Base-by-base conservation (phyloP, 768 basidiomycete species). In the Termitomyces sp. region DNA sequence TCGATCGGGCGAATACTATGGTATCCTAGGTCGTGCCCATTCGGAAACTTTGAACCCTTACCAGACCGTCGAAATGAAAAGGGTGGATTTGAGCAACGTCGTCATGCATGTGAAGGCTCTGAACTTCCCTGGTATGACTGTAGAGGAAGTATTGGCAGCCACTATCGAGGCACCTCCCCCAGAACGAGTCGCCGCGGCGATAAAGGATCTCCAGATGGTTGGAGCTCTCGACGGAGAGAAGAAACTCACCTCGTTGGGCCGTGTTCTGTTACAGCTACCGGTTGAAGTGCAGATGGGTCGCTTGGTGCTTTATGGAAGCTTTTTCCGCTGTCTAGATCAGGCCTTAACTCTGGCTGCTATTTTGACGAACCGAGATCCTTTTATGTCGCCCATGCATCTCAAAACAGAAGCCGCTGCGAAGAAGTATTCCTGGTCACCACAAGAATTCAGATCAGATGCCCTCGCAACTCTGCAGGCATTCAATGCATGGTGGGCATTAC, bases 51-150 rank as follows among this genome's bases (percentile, higher is more conserved):
- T 98, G 45, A 77, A 83, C 50, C 80, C 89, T 26, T 87, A 96
- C 65, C 93, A 94, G 68, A 85, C 85, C 1, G 95, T 97, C 37
- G 95, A 97, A 74, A 98, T 98, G 93, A 92, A 92, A 66, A 80
- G 93, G 34, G 83, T 87, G 12, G 93, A 94, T 68, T 68, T 96
- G 61, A 90, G 84, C 63, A 93, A 93, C 64, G 87, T 95, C 45
- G 92, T 96, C 15, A 98, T 98, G 94, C 94, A 94, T 66, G 83
- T 98, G 68, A 97, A 96, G 65, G 93, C 93, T 9, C 79, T 97
- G 35, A 85, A 92, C 66, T 88, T 97, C 66, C 90, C 91, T 6
- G 84, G 82, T 43, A 84, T 93, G 84, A 71, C 82, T 28, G 90
- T 93, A 6, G 89, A 95, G 64, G 88, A 95, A 57, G 93, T 97